phyloP scores from a whole-genome alignment of 163 green algal species.

The Volvox carteri region DNA sequence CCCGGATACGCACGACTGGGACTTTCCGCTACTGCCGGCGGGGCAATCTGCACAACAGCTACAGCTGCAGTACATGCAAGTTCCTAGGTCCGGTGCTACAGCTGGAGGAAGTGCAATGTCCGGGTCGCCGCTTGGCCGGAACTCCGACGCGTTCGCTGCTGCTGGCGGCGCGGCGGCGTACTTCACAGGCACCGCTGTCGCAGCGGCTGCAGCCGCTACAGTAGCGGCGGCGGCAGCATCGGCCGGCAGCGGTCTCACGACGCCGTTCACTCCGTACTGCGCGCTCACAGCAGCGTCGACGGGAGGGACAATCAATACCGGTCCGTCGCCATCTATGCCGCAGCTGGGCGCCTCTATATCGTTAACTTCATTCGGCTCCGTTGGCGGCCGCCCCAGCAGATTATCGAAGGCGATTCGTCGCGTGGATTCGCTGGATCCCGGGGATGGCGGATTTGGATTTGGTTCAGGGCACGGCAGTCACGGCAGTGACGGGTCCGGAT shows the following conservation, averaged over 20 bases:
- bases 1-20: conserved; percentile 53
- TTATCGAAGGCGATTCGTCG: conserved; percentile 34
- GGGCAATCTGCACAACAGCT: neutral
- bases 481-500: neutral
- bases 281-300: neutral
- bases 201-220: neutral
- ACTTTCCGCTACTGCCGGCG: conserved; percentile 17
- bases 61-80: conserved; percentile 25
- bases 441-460: neutral
- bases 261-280: neutral
- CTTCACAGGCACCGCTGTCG: neutral
- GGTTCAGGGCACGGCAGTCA: neutral
- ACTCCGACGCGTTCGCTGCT: neutral
- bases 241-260: neutral
- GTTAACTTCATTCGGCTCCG: neutral
- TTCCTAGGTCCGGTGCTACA: neutral
- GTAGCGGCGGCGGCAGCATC: neutral
- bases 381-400: conserved; percentile 21
- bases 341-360: neutral
- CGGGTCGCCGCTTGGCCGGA: neutral
- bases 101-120: neutral
- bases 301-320: too few relatives aligned
- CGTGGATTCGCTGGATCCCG: conserved; percentile 20
- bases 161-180: conserved; percentile 30
- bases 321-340: neutral